These are phyloP conservation scores for Populus hybrid DNA, from an alignment of 441 rosid genomes.

Conservation along the genomic window DNA sequence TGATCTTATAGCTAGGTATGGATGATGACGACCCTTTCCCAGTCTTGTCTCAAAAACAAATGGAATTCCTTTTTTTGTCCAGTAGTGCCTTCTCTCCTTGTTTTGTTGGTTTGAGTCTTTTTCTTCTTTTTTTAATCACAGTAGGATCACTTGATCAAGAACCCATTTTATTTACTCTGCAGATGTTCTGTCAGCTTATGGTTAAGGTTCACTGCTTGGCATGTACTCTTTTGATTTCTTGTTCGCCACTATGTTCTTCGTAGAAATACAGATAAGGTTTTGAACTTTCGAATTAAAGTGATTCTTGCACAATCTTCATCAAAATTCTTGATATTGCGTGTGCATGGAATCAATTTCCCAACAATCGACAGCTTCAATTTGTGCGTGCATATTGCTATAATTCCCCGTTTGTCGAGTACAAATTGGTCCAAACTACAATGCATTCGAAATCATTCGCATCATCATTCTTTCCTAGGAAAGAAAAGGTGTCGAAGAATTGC, in stretches of 20 bases:
- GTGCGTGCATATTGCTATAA: neutral
- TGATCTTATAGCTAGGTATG: slow-evolving; percentile 19
- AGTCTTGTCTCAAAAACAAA: neutral
- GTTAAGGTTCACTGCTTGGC: neutral
- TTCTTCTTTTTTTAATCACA: neutral
- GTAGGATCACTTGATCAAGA: neutral
- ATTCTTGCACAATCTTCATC: slow-evolving; percentile 3
- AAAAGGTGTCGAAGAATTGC: neutral
- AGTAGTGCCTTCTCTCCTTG: no score
- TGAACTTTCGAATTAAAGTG: slow-evolving; percentile 11
- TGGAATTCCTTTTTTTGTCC: neutral
- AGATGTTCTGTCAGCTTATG: neutral
- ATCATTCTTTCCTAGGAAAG: neutral
- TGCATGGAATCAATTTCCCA: neutral
- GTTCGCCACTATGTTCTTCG: no score
- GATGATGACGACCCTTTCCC: slow-evolving; percentile 19
- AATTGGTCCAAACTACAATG: neutral
- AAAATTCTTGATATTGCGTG: neutral
- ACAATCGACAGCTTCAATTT: neutral
- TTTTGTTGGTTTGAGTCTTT: neutral
- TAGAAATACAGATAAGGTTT: neutral
- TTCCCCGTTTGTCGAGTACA: no score
- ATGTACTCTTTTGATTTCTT: neutral
- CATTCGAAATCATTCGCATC: neutral
- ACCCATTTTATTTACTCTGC: neutral